Base-by-base conservation (phyloP, 2,329 filamentous ascomycete genomes). In the Tolypocladium amazonense region DNA sequence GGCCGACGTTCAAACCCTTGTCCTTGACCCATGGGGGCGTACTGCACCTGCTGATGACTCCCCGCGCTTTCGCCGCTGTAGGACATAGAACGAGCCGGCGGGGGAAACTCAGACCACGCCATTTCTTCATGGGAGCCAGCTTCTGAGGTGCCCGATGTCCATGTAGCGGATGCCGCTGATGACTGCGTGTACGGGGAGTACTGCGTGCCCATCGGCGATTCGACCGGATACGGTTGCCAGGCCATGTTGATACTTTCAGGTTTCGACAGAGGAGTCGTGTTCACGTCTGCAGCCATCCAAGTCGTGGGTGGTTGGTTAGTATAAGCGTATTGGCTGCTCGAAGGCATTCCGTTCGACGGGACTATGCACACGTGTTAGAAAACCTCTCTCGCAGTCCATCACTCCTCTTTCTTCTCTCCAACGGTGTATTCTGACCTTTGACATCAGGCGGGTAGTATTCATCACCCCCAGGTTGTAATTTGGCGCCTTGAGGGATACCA, bases 221-320 rank as follows among this genome's bases (percentile, higher is more conserved):
- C 80, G 50, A 79, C 73, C 12, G 79, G 68, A 64, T 79, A 82
- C 8, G 75, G 69, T 61, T 77, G 73, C 83, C 82, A 86, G 15
- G 74, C 72, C 12, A 73, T 63, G 60, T 72, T 76, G 61, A 78
- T 63, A 33, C 79, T 77, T 45, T 71, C 71, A 11, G 76, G 67
- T 60, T 79, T 80, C 15, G 77, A 72, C n/a, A 67, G 63, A 23
- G 74, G 67, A 61, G 67, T 71, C 15, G 75, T 70, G 45, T 70
- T 73, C 20, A 73, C 66, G 3, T 80, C 77, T n/a, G 75, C 63
- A 37, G 76, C 63, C 65, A 78, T 70, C 81, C 80, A 83, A 65
- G 69, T 73, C 30, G 74, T 65, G 62, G 75, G 67, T 18, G 71
- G 67, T 30, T 76, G 70, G 53, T 69, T 71, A 20, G 70, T 68